Percentiles rank a stretch among this genome's conserved stretches.
Conservation (phyloP, 768 basidiomycete genomes). For the Lactarius psammicola region DNA sequence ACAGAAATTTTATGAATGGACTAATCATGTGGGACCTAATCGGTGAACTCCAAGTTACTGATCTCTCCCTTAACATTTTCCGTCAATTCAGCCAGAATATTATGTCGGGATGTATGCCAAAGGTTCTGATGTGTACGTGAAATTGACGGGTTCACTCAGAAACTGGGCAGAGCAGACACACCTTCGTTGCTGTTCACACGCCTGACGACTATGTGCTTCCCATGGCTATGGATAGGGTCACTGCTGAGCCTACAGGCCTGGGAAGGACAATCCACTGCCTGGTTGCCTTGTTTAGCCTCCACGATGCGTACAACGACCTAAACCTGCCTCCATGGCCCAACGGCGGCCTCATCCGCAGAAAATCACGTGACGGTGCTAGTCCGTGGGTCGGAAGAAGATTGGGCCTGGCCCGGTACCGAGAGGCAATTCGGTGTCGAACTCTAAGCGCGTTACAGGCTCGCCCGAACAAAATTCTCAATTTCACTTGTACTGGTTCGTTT, state of each 20-base stretch:
- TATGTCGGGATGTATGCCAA: conserved; percentile 3
- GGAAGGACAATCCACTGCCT: conserved; percentile 18
- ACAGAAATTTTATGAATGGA: conserved; percentile 14
- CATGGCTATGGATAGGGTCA: conserved; percentile 5
- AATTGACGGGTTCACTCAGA: conserved; percentile 1
- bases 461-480: neutral
- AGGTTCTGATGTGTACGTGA: neutral
- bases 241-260: conserved; percentile 1
- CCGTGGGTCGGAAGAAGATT: neutral
- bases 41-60: conserved; percentile 14
- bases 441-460: no score
- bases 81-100: conserved; percentile 10
- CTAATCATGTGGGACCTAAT: conserved; percentile 17
- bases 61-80: conserved; percentile 18
- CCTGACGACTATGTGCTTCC: conserved; percentile 11
- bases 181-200: neutral
- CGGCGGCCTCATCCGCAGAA: neutral
- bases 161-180: conserved; percentile 11
- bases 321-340: conserved; percentile 17
- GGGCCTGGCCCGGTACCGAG: neutral
- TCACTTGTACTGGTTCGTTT: neutral
- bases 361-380: neutral
- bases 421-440: neutral
- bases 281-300: conserved; percentile 6
- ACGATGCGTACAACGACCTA: conserved; percentile 7